Evolutionary conservation across 805 yeast genomes (phyloP).

Genomic region (Cyberlindnera xylosilytica): DNA sequence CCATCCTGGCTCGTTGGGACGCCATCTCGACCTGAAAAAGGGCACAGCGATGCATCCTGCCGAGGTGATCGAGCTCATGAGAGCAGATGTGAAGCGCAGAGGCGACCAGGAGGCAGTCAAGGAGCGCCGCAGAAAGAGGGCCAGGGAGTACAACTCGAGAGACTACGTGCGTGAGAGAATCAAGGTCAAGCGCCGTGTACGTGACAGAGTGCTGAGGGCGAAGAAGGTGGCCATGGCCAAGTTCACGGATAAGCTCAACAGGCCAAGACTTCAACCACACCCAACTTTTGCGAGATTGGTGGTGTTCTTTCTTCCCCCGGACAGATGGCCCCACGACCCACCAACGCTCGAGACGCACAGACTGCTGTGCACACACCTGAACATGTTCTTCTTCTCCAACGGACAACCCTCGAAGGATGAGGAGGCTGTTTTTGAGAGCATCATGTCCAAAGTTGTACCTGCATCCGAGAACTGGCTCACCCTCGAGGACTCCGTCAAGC

Average conservation of each 20-base stretch:
- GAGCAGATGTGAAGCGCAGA: conserved; percentile 49
- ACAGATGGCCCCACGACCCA: conserved; percentile 51
- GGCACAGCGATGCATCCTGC: conserved; percentile 52
- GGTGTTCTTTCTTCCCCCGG: conserved; percentile 42
- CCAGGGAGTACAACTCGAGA: conserved; percentile 44
- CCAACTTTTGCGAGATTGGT: conserved; percentile 51
- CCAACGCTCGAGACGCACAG: conserved; percentile 45
- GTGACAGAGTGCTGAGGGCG: conserved; percentile 41
- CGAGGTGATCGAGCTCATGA: conserved; percentile 41
- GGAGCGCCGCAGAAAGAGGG: conserved; percentile 37
- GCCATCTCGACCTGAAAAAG: conserved; percentile 55
- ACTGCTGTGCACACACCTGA: conserved; percentile 29
- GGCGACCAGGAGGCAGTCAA: conserved; percentile 43
- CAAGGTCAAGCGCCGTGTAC: conserved; percentile 39
- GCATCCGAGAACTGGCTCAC: conserved; percentile 46
- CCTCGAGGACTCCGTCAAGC: conserved; percentile 32
- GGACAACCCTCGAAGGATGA: conserved; percentile 8
- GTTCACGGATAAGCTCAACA: conserved; percentile 36
- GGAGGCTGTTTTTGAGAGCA: conserved; percentile 22
- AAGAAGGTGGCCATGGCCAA: conserved; percentile 32
- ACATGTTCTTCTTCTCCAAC: conserved; percentile 21
- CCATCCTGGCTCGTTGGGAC: conserved; percentile 56
- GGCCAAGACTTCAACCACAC: conserved; percentile 38
- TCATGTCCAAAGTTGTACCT: conserved; percentile 37
- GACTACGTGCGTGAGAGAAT: conserved; percentile 47